Base-by-base conservation (phyloP, 2,329 filamentous ascomycete species). In the Chaetomium olivaceum region DNA sequence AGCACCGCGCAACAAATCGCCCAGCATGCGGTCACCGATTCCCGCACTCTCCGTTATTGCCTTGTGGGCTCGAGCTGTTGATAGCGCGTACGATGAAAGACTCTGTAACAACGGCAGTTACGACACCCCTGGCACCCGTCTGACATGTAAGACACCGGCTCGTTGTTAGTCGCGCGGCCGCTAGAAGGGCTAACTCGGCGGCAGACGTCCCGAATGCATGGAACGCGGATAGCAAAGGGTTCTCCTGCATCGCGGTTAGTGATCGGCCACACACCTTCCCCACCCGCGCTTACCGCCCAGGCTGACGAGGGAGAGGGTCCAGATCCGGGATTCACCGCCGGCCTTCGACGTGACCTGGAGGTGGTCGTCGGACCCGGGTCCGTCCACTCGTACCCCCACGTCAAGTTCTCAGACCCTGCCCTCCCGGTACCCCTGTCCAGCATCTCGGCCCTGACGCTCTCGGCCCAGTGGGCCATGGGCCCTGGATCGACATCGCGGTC, bases 361-460 rank as follows among this genome's bases (percentile, higher is more conserved):
- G 57, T 76, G 75, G 75, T 69, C 70, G 8, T 69, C 67, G 57
- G 65, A 72, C 46, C 68, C 7, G 66, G 67, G 21, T 67, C 69
- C 6, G 75, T 76, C 27, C 74, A 76, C 60, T 76, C 75, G 4
- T 76, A 73, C 66, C 75, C 75, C 62, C 75, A 76, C 68, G 75
- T 76, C 48, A 74, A 74, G 54, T 70, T 76, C 58, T 69, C 70
- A 31, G 69, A 72, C 54, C 67, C 66, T 7, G 63, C 68, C 36
- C 70, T 76, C 16, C 74, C 75, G 14, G 68, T 68, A 23, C 57
- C 70, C 67, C 62, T 76, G 63, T 71, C 71, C 52, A 74, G 71
- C 67, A 73, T 76, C 61, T 71, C 72, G 57, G 64, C 72, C 58
- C 65, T 76, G 43, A 62, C 63, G 19, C 68, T 76, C 58, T 67